These are phyloP conservation scores for Amylostereum areolatum DNA, from an alignment of 1,284 basidiomycete genomes.

Conservation along the genomic window DNA sequence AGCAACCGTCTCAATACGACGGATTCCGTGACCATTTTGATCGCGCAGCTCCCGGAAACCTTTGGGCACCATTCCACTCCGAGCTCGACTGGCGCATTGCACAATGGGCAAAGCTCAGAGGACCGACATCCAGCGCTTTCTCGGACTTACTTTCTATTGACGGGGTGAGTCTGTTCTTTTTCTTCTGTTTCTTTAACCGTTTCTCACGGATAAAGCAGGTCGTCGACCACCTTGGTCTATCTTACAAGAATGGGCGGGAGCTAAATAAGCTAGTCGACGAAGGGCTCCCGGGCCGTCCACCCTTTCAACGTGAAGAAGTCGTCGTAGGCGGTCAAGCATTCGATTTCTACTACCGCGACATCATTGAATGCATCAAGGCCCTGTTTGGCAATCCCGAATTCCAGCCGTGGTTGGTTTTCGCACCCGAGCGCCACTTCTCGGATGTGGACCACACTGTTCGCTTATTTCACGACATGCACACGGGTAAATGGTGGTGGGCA, in stretches of 20 bases:
- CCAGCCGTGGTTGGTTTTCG: not conserved
- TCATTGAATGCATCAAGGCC: not conserved
- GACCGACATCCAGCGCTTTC: not conserved
- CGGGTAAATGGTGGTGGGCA: conserved; percentile 29
- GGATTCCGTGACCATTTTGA: not conserved
- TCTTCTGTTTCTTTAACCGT: not conserved
- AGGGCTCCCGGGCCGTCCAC: not conserved
- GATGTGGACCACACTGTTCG: conserved; percentile 11
- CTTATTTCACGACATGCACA: conserved; percentile 26
- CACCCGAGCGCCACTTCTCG: not conserved
- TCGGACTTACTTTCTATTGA: not conserved
- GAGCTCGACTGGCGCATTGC: not conserved
- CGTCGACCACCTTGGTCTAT: not conserved
- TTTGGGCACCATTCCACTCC: not conserved
- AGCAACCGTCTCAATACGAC: not conserved
- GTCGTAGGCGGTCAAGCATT: not conserved
- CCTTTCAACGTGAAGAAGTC: not conserved
- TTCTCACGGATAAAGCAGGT: not conserved
- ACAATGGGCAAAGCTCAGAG: not conserved
- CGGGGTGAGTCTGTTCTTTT: not conserved
- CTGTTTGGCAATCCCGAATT: not conserved
- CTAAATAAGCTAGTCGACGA: not conserved
- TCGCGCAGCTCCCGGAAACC: not conserved
- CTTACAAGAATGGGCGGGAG: not conserved
- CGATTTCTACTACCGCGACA: not conserved